phyloP scores from a whole-genome alignment of 371 early-diverging fungal species.

The Mucor saturninus region DNA sequence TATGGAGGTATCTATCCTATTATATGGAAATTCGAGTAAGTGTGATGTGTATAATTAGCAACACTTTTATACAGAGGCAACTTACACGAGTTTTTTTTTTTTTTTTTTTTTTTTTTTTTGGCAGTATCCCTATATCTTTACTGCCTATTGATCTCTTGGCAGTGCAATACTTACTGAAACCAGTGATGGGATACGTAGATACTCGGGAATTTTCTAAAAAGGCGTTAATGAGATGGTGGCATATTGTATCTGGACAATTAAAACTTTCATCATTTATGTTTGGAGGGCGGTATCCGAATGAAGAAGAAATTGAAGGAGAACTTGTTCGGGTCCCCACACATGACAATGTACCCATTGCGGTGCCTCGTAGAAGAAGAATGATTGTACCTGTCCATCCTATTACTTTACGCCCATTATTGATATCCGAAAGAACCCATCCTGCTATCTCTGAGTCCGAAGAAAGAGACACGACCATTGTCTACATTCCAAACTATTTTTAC shows the following conservation, averaged over 20 bases:
- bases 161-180: conserved; percentile 68
- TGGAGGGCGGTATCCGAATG: conserved; percentile 65
- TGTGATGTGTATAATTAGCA: not conserved
- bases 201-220: conserved; percentile 51
- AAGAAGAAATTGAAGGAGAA: conserved; percentile 65
- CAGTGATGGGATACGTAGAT: conserved; percentile 51
- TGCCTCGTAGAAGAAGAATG: conserved; percentile 60
- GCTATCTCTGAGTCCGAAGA: conserved; percentile 44
- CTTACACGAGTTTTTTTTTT: not conserved
- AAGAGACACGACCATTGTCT: conserved; percentile 55
- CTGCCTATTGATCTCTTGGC: conserved; percentile 76
- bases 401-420: conserved; percentile 54
- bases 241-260: conserved; percentile 56
- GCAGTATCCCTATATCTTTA: conserved; percentile 67
- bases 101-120: not conserved
- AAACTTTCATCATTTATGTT: conserved; percentile 80
- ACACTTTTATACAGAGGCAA: not conserved
- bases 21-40: conserved; percentile 33
- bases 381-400: conserved; percentile 65
- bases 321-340: conserved; percentile 64
- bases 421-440: conserved; percentile 58
- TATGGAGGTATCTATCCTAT: conserved; percentile 27
- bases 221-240: conserved; percentile 68
- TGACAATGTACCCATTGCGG: conserved; percentile 63
- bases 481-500: conserved; percentile 63